Base-by-base conservation (phyloP, 2,329 filamentous ascomycete genomes). In the Ascochyta clinopodiicola region DNA sequence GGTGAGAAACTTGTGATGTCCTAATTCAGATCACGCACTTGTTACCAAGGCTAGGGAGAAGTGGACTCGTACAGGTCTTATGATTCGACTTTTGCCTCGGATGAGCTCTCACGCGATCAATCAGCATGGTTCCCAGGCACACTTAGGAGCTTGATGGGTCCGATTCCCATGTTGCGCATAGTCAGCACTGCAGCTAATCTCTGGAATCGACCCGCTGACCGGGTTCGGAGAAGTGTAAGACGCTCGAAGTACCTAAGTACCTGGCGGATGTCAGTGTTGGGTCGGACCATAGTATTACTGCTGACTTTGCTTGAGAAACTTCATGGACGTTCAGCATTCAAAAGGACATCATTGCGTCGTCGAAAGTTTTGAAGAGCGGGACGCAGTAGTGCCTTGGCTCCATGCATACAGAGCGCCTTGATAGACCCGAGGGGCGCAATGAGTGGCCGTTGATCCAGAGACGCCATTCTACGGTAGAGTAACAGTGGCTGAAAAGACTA, bases 401-500 rank as follows among this genome's bases (percentile, higher is more conserved):
- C 27, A 19, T 37, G 24, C 24, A 32, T 44, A 21, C 31, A 43
- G 39, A 19, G 19, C n/a, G 22, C 31, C 37, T 37, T 24, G 19
- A 17, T 17, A 42, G 25, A 39, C 19, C 35, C 17, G 40, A 43
- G 32, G 56, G 42, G 46, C 22, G 27, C 35, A 51, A 34, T 58
- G 31, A 60, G 44, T 59, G 51, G 51, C 39, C 49, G 37, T 42
- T 43, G 29, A 44, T 52, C 49, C 57, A 57, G 56, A 29, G 53
- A 49, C 59, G 49, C 64, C 58, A 58, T 40, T 45, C 22, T 44
- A 49, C 56, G 32, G 46, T 50, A 63, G 64, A 67, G 66, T 67
- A 66, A 68, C 66, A 63, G 64, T 68, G 66, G 66, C 66, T 67
- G 63, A 56, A 58, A 40, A 60, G 52, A 55, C 58, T 66, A 59